Evolutionary conservation across 345 rosid species (phyloP), one percentile per base, ranked within the genome.

Genomic region (Camelina laxa): DNA sequence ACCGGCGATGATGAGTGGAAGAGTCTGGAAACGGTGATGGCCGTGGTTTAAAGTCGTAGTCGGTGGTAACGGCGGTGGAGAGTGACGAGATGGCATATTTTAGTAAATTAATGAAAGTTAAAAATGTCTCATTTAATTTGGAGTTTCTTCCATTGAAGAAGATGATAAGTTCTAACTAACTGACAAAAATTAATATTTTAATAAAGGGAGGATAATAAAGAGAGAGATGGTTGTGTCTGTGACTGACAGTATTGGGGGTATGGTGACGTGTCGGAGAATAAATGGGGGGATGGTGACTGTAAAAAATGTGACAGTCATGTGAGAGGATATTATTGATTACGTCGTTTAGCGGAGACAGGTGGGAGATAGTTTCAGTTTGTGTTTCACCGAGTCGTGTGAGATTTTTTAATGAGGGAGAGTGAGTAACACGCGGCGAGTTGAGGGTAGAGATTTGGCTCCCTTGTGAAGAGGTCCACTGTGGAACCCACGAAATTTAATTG

Each of bases 31-130:
- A 19, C 64, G 72, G 45, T 70, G 70, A 42, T 39, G 74, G 60
- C 61, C 72, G 60, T 38, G 61, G 13, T 42, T 49, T 58, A 6
- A 51, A 55, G 54, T 55, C 9, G 75, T 58, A 67, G 67, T 57
- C 75, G 44, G 62, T 70, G 81, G 69, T 9, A 19, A 9, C 42
- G 79, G 82, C 16, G 78, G 44, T 50, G 75, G 75, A 30, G 80
- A 69, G 47, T 44, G 65, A 47, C 88, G 90, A 8, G 90, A 82
- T 58, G 88, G 90, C 91, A 86, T 24, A 24, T 86, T 69, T 38
- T 70, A 4, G 82, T 75, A 58, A 75, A 79, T 72, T 74, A 16
- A 14, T 17, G 22, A 14, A 12, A 15, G 20, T 24, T 71, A 73
- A 73, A 69, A 12, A n/a, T 51, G 61, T 60, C 57, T 78, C 50